Percentiles rank a stretch among this genome's conserved stretches.
Conservation (phyloP, 768 basidiomycete genomes). For the Leccinum pellstonianum region DNA sequence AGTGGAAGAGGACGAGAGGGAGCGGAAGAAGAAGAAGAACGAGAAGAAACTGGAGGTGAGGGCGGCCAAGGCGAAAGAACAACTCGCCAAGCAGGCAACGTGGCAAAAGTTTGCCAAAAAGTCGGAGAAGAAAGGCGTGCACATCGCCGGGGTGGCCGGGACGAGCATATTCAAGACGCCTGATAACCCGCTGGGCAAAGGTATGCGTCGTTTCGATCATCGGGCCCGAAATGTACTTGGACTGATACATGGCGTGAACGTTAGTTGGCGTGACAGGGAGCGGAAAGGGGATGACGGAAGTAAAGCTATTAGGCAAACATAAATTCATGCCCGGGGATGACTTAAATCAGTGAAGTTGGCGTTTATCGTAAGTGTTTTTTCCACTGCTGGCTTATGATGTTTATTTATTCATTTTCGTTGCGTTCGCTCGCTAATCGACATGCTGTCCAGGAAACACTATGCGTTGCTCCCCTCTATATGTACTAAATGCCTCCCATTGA, state of each 20-base stretch:
- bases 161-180: slow-evolving; percentile 95
- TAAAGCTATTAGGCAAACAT: slow-evolving; percentile 66
- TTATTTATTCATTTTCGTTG: neutral
- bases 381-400: neutral
- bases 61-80: slow-evolving; percentile 87
- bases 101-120: slow-evolving; percentile 98
- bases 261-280: slow-evolving; percentile 89
- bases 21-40: slow-evolving; percentile 91
- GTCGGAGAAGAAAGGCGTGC: slow-evolving; percentile 87
- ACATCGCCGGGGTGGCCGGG: slow-evolving; percentile 84
- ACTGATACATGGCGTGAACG: slow-evolving; percentile 18
- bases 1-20: slow-evolving; percentile 84
- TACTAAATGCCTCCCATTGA: slow-evolving; percentile 25
- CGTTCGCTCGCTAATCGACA: slow-evolving; percentile 11
- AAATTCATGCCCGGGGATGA: slow-evolving; percentile 63
- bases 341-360: slow-evolving; percentile 29
- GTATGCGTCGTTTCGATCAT: slow-evolving; percentile 42
- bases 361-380: slow-evolving; percentile 9
- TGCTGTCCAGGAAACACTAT: slow-evolving; percentile 13
- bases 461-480: slow-evolving; percentile 22
- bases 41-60: slow-evolving; percentile 87
- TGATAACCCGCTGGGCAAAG: slow-evolving; percentile 84
- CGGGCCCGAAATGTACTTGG: neutral
- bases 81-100: slow-evolving; percentile 74
- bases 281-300: slow-evolving; percentile 86